These are phyloP conservation scores for Lindgomyces ingoldianus DNA, from an alignment of 495 filamentous ascomycete genomes.

Conservation along the genomic window DNA sequence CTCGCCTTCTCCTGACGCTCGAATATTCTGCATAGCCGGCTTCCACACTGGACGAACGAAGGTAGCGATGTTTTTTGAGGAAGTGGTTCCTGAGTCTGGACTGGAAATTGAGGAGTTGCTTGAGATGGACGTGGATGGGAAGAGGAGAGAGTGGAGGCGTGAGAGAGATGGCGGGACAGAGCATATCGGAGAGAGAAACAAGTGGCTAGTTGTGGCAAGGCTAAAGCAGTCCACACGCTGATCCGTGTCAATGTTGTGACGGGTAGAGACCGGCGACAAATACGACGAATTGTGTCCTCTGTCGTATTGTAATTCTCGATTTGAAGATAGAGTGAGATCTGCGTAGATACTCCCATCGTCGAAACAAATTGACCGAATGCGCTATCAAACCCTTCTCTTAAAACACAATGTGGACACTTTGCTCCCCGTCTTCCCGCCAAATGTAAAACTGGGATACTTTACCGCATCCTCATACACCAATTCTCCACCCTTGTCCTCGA, in stretches of 20 bases:
- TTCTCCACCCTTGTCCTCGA: constrained; percentile 50
- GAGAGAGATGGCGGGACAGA: constrained; percentile 60
- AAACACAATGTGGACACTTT: constrained; percentile 84
- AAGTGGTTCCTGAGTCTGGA: constrained; percentile 53
- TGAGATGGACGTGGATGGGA: constrained; percentile 71
- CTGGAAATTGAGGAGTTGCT: constrained; percentile 69
- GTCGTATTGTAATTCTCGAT: too few species aligned
- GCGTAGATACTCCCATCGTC: not conserved
- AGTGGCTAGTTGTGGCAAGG: constrained; percentile 76
- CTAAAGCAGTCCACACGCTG: constrained; percentile 3
- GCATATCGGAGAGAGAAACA: constrained; percentile 64
- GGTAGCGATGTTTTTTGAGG: constrained; percentile 71
- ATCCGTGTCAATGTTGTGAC: not conserved
- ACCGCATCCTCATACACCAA: constrained; percentile 65
- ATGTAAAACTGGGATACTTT: constrained; percentile 79
- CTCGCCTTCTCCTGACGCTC: constrained; percentile 49
- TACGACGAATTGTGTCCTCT: too few species aligned
- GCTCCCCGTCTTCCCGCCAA: constrained; percentile 83
- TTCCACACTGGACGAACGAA: constrained; percentile 83
- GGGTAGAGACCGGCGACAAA: too few species aligned
- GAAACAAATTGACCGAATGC: not conserved
- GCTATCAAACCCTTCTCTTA: constrained; percentile 43
- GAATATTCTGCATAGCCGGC: constrained; percentile 69
- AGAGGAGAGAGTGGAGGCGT: constrained; percentile 63
- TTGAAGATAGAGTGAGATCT: not conserved